A percentile compares a stretch with the other conserved stretches of the same genome.
phyloP scores from a whole-genome alignment of 2,329 filamentous ascomycete species.

The Pseudopyricularia cyperi region DNA sequence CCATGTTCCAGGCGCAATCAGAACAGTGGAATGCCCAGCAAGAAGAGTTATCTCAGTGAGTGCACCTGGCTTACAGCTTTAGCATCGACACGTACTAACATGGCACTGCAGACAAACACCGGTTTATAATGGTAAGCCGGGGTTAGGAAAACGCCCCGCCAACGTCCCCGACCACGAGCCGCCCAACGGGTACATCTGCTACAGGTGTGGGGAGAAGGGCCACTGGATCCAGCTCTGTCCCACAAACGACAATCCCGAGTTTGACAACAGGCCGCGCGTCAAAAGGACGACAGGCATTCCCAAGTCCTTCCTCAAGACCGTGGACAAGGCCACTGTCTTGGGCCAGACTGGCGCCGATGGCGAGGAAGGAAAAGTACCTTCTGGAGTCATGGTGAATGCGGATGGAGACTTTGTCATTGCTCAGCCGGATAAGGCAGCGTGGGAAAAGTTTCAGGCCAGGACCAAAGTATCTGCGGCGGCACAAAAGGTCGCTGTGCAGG shows the following conservation, averaged over 20 bases:
- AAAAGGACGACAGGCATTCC: slow-evolving; percentile 97
- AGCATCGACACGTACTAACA: slow-evolving; percentile 18
- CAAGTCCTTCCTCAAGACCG: slow-evolving; percentile 85
- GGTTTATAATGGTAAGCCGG: slow-evolving; percentile 37
- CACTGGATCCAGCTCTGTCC: slow-evolving; percentile 98
- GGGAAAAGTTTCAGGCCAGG: slow-evolving; percentile 95
- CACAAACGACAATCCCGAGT: slow-evolving; percentile 95
- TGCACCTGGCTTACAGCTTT: slow-evolving; percentile 8
- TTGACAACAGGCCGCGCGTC: slow-evolving; percentile 82
- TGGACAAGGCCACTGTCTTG: slow-evolving; percentile 76
- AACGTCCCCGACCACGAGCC: slow-evolving; percentile 88
- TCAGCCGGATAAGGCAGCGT: slow-evolving; percentile 86
- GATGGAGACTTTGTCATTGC: slow-evolving; percentile 97
- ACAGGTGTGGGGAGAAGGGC: slow-evolving; percentile 92
- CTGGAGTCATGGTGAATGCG: slow-evolving; percentile 93
- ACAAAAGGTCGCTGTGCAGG: slow-evolving; percentile 62
- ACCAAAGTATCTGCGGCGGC: slow-evolving; percentile 74
- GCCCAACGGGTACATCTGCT: slow-evolving; percentile 89
- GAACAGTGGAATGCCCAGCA: slow-evolving; percentile 91
- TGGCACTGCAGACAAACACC: slow-evolving; percentile 40
- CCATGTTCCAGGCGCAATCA: slow-evolving; percentile 80
- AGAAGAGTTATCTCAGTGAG: slow-evolving; percentile 76
- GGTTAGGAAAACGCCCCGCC: slow-evolving; percentile 46
- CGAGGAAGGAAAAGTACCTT: slow-evolving; percentile 68
- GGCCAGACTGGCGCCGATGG: slow-evolving; percentile 49